phyloP scores from a whole-genome alignment of 495 filamentous ascomycete genomes.

The Neurospora sp. region DNA sequence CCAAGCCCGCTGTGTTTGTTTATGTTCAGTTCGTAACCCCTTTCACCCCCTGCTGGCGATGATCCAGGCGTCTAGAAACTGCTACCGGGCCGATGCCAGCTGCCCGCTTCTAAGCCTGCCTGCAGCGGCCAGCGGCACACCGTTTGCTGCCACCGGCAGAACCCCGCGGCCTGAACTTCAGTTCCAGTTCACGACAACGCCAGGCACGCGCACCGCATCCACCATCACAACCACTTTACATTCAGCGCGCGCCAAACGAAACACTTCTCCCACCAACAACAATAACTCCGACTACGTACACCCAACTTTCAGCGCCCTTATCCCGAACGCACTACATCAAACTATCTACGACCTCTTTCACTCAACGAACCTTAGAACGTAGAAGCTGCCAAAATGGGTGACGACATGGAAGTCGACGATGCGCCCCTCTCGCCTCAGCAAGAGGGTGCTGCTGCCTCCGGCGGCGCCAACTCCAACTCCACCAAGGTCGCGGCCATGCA shows the following conservation, averaged over 20 bases:
- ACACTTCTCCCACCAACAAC: not conserved
- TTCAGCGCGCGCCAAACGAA: not conserved
- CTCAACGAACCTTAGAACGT: not conserved
- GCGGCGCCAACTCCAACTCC: slow-evolving; percentile 13
- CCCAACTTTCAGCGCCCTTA: not conserved
- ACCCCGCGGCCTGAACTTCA: not conserved
- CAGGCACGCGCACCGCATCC: not conserved
- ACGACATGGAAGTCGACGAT: slow-evolving; percentile 12
- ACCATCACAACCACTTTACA: not conserved
- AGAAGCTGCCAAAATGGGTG: slow-evolving; percentile 5
- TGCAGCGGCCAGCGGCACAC: not conserved
- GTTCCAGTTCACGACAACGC: not conserved
- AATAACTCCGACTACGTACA: not conserved
- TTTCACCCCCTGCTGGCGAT: not conserved
- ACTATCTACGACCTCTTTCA: not conserved
- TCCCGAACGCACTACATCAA: not conserved
- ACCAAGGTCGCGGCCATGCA: slow-evolving; percentile 55
- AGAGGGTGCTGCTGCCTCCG: not conserved
- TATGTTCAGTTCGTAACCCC: not conserved
- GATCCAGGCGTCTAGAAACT: not conserved
- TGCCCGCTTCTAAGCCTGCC: not conserved
- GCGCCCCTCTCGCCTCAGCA: slow-evolving; percentile 2
- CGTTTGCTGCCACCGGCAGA: not conserved
- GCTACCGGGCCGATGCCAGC: not conserved
- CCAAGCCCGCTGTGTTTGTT: not conserved